Conservation (phyloP, 192 early-diverging fungal genomes). For the Coemansia sp. region DNA sequence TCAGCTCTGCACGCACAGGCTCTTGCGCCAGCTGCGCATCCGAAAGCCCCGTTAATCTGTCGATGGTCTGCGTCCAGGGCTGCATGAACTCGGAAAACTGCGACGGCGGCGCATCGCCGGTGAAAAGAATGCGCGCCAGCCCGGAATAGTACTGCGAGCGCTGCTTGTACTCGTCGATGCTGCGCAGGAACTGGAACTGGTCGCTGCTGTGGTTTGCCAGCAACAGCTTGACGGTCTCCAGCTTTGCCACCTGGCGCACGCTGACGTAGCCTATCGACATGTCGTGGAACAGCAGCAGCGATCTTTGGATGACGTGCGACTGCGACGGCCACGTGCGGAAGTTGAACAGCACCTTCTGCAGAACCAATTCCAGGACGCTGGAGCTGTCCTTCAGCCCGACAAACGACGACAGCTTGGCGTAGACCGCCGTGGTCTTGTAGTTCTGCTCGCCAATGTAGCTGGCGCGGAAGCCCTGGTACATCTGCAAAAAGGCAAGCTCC, state of each 20-base stretch:
- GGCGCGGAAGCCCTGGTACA: slow-evolving; percentile 74
- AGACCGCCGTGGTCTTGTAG: slow-evolving; percentile 62
- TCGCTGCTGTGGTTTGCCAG: slow-evolving; percentile 70
- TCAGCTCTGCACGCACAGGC: slow-evolving; percentile 39
- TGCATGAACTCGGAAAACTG: slow-evolving; percentile 72
- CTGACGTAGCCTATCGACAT: slow-evolving; percentile 73
- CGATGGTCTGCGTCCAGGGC: slow-evolving; percentile 61
- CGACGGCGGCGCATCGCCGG: slow-evolving; percentile 58
- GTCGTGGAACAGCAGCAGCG: slow-evolving; percentile 74
- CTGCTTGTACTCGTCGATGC: slow-evolving; percentile 58
- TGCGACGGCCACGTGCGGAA: slow-evolving; percentile 60
- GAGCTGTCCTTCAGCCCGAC: slow-evolving; percentile 67
- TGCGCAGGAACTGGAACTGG: slow-evolving; percentile 68
- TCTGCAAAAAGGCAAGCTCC: slow-evolving; percentile 76
- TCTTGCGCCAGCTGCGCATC: slow-evolving; percentile 60
- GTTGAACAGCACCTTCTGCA: slow-evolving; percentile 56
- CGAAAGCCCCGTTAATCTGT: slow-evolving; percentile 53
- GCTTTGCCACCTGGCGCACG: slow-evolving; percentile 71
- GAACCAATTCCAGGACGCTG: slow-evolving; percentile 34
- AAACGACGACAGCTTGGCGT: slow-evolving; percentile 58
- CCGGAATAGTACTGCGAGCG: slow-evolving; percentile 75
- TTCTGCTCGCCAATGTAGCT: slow-evolving; percentile 76
- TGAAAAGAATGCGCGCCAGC: slow-evolving; percentile 72
- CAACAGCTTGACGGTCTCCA: slow-evolving; percentile 66
- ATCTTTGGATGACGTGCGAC: slow-evolving; percentile 58